phyloP scores from a whole-genome alignment of 352 stramenopile genomes.

The Globisporangium nunn region DNA sequence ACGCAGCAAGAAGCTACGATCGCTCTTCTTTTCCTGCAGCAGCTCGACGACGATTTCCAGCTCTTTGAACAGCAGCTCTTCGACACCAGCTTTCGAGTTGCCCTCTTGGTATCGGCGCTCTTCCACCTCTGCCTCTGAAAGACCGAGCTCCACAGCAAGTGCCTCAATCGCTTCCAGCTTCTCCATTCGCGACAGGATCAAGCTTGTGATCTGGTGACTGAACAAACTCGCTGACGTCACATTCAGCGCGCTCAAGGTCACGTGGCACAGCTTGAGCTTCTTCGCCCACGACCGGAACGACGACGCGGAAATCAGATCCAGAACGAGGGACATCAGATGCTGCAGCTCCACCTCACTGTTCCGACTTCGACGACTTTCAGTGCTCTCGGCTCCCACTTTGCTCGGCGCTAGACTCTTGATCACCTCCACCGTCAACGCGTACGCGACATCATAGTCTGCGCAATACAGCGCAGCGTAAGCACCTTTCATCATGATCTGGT shows the following conservation, averaged over 20 bases:
- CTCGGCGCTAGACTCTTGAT: conserved; percentile 15
- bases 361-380: not conserved
- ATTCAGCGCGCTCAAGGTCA: conserved; percentile 25
- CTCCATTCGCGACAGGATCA: conserved; percentile 38
- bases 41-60: conserved; percentile 65
- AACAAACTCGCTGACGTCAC: conserved; percentile 17
- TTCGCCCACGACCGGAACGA: conserved; percentile 56
- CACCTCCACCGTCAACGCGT: conserved; percentile 36
- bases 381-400: not conserved
- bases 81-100: conserved; percentile 20
- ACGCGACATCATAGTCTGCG: conserved; percentile 54
- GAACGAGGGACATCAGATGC: conserved; percentile 51
- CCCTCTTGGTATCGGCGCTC: conserved; percentile 27
- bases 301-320: conserved; percentile 57
- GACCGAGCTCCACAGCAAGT: conserved; percentile 48
- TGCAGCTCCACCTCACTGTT: conserved; percentile 22
- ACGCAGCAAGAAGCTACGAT: conserved; percentile 43
- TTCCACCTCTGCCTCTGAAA: conserved; percentile 57
- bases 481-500: conserved; percentile 54
- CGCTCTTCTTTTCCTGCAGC: conserved; percentile 44
- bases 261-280: conserved; percentile 38
- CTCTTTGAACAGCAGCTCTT: conserved; percentile 49
- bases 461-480: conserved; percentile 65
- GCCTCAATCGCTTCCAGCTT: conserved; percentile 49
- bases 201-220: conserved; percentile 36